Base-by-base conservation (phyloP, 805 yeast genomes). In the Suhomyces faveliae region DNA sequence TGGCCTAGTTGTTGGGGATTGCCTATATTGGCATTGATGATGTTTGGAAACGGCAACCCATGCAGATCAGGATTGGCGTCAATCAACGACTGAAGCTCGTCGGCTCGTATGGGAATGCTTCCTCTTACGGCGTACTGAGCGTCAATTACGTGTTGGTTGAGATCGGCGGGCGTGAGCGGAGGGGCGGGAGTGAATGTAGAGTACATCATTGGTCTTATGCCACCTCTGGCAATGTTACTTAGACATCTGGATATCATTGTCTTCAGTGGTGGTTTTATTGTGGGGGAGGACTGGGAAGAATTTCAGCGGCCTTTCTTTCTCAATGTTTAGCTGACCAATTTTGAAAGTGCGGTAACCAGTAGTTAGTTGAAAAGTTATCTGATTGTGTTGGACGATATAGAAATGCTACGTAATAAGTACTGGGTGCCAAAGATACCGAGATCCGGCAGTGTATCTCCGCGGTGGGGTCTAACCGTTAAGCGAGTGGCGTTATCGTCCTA, bases 61-160 rank as follows among this genome's bases (percentile, higher is more conserved):
- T 73, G 74, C 21, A 87, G 84, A 35, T 79, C 73, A 2, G 70
- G 70, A 37, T 70, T 63, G 9, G 66, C 63, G 19, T 57, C 51
- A 35, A 94, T 73, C 55, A 80, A 78, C 8, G 67, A 70, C 49
- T 84, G 76, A 49, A 94, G 71, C 61, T 89, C 87, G 59, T 92
- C 98, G 21, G 99, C 98, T 56, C 89, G 81, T 52, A 85, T 80
- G n/a, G 99, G 98, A 50, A 94, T 87, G 27, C 81, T 77, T 23
- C 99, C 99, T 60, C 99, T 78, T 22, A 94, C 99, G 3, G 99
- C 99, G 63, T 94, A 94, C 62, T 91, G 86, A 17, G 99, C 98
- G 46, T 81, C 81, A 43, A 89, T 72, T 7, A 92, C 90, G 48
- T 79, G 72, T 48, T 78, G 83, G 66, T 92, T 92, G 57, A 91